Conservation (phyloP, 225 moss, liverwort and hornwort genomes). For the Pseudoscleropodium purum region DNA sequence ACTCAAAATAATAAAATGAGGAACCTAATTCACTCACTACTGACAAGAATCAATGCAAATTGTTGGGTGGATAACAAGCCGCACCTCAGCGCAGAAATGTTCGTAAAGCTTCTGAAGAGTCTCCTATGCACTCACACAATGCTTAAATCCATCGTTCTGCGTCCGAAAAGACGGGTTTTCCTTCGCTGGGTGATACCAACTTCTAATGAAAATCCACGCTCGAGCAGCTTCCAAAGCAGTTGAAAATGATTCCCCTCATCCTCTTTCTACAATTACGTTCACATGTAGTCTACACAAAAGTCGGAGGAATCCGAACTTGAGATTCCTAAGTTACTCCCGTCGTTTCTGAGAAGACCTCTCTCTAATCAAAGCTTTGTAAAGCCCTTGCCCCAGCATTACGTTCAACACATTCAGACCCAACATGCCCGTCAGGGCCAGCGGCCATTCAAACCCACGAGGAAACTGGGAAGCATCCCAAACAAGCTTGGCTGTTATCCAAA, state of each 20-base stretch:
- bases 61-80: not conserved
- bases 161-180: not conserved
- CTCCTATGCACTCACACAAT: not conserved
- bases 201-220: not conserved
- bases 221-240: not conserved
- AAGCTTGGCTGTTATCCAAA: conserved; percentile 58
- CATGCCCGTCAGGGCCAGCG: conserved; percentile 64
- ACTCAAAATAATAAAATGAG: not conserved
- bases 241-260: not conserved
- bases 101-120: not conserved
- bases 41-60: not conserved
- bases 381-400: conserved; percentile 53
- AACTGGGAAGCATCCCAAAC: conserved; percentile 57
- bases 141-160: not conserved
- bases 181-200: not conserved
- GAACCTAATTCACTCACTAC: not conserved
- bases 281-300: not conserved
- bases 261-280: not conserved
- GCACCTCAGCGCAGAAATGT: too few species aligned
- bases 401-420: conserved; percentile 68
- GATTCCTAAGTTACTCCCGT: not conserved
- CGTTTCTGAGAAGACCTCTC: conserved; percentile 30
- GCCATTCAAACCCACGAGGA: conserved; percentile 69
- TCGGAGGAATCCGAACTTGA: not conserved
- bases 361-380: conserved; percentile 61